Evolutionary conservation across 345 rosid species (phyloP).

Genomic region (Hypericum androsaemum): DNA sequence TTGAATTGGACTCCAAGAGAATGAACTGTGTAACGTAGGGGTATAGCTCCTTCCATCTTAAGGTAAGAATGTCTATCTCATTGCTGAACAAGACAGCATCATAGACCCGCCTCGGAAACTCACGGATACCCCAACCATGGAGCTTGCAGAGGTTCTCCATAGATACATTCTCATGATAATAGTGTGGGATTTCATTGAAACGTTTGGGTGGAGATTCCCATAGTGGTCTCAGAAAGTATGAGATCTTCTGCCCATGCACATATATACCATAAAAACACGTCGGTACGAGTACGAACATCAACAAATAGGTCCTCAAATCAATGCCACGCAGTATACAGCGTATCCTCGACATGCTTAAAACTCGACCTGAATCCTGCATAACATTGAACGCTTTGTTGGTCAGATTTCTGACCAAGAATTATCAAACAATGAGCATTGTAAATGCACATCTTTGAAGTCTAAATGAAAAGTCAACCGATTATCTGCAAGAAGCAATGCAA

Average conservation of each 20-base stretch:
- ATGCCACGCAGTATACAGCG: conserved; percentile 87
- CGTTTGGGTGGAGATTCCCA: conserved; percentile 85
- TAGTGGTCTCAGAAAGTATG: conserved; percentile 68
- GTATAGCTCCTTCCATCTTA: conserved; percentile 75
- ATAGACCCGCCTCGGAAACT: conserved; percentile 72
- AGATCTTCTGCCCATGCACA: conserved; percentile 69
- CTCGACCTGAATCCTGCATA: conserved; percentile 70
- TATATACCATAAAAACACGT: conserved; percentile 53
- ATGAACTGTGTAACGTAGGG: conserved; percentile 72
- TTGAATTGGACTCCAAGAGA: conserved; percentile 71
- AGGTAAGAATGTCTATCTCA: conserved; percentile 58
- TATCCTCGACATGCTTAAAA: conserved; percentile 71
- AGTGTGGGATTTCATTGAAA: conserved; percentile 69
- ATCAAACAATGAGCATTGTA: too few species aligned
- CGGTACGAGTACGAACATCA: conserved; percentile 59
- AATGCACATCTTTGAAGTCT: too few species aligned
- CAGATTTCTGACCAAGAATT: too few species aligned
- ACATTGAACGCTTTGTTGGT: too few species aligned
- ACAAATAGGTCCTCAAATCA: conserved; percentile 62
- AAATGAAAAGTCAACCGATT: too few species aligned
- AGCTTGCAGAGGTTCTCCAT: conserved; percentile 75
- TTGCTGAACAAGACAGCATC: conserved; percentile 80
- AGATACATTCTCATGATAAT: conserved; percentile 70
- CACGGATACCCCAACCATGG: conserved; percentile 82
- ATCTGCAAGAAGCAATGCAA: too few species aligned